Conservation (phyloP, 768 basidiomycete species). For the Agrocybe pediades region DNA sequence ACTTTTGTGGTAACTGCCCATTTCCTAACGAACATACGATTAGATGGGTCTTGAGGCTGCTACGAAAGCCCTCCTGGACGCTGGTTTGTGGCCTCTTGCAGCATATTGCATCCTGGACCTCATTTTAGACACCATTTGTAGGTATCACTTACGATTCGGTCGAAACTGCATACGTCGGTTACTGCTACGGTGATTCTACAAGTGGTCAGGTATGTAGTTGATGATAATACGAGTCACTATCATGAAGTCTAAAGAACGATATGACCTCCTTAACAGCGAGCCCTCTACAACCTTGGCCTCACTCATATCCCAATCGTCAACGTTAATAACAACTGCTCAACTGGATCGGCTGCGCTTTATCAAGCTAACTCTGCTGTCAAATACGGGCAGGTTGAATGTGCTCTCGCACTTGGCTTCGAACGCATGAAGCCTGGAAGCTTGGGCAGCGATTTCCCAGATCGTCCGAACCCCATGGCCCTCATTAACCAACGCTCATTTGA, state of each 20-base stretch:
- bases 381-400: conserved; percentile 69
- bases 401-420: conserved; percentile 85
- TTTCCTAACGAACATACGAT: not conserved
- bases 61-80: conserved; percentile 85
- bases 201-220: conserved; percentile 59
- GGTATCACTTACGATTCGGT: conserved; percentile 84
- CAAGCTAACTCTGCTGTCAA: conserved; percentile 74
- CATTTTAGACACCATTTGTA: conserved; percentile 26
- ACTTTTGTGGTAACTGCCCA: not conserved
- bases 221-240: not conserved
- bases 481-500: conserved; percentile 45
- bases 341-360: conserved; percentile 77
- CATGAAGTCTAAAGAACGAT: not conserved
- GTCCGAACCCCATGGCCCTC: conserved; percentile 48
- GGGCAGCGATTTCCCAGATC: conserved; percentile 62
- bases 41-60: conserved; percentile 89
- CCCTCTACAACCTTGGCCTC: conserved; percentile 81
- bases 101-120: not conserved
- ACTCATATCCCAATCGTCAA: conserved; percentile 85
- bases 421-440: conserved; percentile 80
- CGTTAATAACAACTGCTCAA: conserved; percentile 88
- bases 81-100: conserved; percentile 45
- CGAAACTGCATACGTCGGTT: conserved; percentile 75
- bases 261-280: conserved; percentile 44
- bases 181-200: conserved; percentile 81